Evolutionary conservation across 768 basidiomycete genomes (phyloP).

Genomic region (Lyophyllum semitale): DNA sequence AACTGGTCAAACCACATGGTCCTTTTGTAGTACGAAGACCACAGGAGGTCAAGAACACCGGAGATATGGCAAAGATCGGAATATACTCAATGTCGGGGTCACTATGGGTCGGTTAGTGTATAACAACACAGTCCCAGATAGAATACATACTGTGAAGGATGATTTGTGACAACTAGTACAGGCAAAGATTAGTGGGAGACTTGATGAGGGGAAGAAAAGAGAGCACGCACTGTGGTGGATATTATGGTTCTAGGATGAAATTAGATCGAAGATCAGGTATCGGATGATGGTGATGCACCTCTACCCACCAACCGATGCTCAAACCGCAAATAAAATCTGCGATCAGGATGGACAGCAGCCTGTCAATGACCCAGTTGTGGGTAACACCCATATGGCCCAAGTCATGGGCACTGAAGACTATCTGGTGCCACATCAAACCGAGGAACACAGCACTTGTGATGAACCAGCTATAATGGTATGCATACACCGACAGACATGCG

Average conservation of each 20-base stretch:
- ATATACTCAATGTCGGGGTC: slow-evolving; percentile 87
- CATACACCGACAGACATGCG: slow-evolving; percentile 55
- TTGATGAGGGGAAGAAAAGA: neutral
- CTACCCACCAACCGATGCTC: slow-evolving; percentile 97
- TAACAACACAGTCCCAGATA: neutral
- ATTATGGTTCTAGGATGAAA: slow-evolving; percentile 62
- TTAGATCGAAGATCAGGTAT: slow-evolving; percentile 3
- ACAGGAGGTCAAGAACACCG: slow-evolving; percentile 84
- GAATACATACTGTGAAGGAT: slow-evolving; percentile 82
- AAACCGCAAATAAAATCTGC: slow-evolving; percentile 91
- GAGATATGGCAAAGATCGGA: slow-evolving; percentile 93
- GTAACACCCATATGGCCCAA: slow-evolving; percentile 95
- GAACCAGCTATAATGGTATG: slow-evolving; percentile 68
- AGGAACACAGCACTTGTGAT: slow-evolving; percentile 77
- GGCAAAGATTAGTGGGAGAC: slow-evolving; percentile 13
- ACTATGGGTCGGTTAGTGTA: slow-evolving; percentile 35
- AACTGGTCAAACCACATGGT: slow-evolving; percentile 78
- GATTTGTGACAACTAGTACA: slow-evolving; percentile 94
- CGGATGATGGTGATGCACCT: slow-evolving; percentile 60
- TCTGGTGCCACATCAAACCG: slow-evolving; percentile 93
- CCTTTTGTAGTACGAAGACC: slow-evolving; percentile 94
- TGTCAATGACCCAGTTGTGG: slow-evolving; percentile 80
- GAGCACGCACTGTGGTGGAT: slow-evolving; percentile 30
- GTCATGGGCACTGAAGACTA: slow-evolving; percentile 92
- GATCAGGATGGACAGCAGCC: slow-evolving; percentile 74